Conservation (phyloP, 2,329 filamentous ascomycete genomes). For the Clarireedia monteithiana region DNA sequence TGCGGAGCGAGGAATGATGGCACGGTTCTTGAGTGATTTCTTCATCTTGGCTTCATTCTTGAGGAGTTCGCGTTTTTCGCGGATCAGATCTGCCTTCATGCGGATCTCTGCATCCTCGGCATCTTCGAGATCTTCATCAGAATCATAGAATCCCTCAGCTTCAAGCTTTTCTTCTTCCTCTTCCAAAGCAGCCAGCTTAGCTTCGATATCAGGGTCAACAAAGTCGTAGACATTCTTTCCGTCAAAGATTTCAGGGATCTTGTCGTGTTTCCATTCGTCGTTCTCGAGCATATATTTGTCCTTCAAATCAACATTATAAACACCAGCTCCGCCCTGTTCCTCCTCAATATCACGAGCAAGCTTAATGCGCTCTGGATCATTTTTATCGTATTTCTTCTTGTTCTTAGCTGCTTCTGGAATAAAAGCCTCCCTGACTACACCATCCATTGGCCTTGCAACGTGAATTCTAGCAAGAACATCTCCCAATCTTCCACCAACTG, state of each 20-base stretch:
- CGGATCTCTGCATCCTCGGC: slow-evolving; percentile 81
- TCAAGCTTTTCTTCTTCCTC: slow-evolving; percentile 92
- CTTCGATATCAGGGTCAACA: slow-evolving; percentile 92
- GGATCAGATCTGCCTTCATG: slow-evolving; percentile 89
- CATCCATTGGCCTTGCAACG: slow-evolving; percentile 87
- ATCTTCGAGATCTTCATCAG: slow-evolving; percentile 72
- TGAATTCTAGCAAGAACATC: slow-evolving; percentile 93
- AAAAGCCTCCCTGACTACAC: slow-evolving; percentile 69
- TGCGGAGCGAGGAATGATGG: slow-evolving; percentile 78
- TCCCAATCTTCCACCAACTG: slow-evolving; percentile 71
- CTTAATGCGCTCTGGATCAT: slow-evolving; percentile 73
- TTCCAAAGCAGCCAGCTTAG: slow-evolving; percentile 83
- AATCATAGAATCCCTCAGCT: slow-evolving; percentile 88
- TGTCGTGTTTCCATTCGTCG: slow-evolving; percentile 92
- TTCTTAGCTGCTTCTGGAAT: slow-evolving; percentile 80
- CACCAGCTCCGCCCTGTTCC: slow-evolving; percentile 89
- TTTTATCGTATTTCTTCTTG: slow-evolving; percentile 82
- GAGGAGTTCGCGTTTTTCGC: slow-evolving; percentile 88
- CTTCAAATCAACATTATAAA: slow-evolving; percentile 89
- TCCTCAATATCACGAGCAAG: slow-evolving; percentile 84
- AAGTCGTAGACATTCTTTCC: slow-evolving; percentile 98
- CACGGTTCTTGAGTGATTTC: slow-evolving; percentile 95
- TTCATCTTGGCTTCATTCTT: slow-evolving; percentile 92
- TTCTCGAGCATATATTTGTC: slow-evolving; percentile 83
- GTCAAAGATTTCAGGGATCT: slow-evolving; percentile 86